phyloP scores from a whole-genome alignment of 148 eudicot genomes.

The Spergularia bocconei region DNA sequence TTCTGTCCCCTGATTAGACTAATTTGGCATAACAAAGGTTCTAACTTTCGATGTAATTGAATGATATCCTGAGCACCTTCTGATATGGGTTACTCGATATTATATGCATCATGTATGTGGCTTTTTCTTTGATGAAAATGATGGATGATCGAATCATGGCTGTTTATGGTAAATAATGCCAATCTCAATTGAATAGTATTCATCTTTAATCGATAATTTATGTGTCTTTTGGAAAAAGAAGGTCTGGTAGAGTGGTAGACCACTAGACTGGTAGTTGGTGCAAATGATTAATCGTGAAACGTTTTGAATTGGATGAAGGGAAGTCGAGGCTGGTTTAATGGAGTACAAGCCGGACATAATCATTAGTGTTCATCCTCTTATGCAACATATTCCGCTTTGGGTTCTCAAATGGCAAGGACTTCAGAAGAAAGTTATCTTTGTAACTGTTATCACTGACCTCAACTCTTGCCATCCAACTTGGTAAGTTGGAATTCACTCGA shows the following conservation, averaged over 20 bases:
- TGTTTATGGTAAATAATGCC: conserved; percentile 12
- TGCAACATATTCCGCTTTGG: conserved; percentile 97
- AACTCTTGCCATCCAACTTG: conserved; percentile 94
- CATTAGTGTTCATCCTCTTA: conserved; percentile 93
- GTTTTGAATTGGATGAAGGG: conserved; percentile 48
- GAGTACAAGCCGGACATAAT: conserved; percentile 95
- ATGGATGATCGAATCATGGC: conserved; percentile 2
- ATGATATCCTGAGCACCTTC: conserved; percentile 1
- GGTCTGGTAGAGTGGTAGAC: too few species aligned
- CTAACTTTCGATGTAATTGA: neutral
- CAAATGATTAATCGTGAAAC: conserved; percentile 5
- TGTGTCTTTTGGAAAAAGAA: conserved; percentile 1
- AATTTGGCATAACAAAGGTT: neutral
- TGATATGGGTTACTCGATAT: neutral
- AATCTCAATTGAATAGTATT: neutral
- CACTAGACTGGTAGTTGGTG: neutral
- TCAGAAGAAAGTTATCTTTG: conserved; percentile 88
- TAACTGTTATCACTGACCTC: conserved; percentile 92
- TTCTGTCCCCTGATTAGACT: neutral
- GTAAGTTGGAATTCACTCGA: conserved; percentile 35
- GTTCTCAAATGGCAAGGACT: conserved; percentile 99
- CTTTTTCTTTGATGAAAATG: conserved; percentile 10
- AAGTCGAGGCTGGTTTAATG: conserved; percentile 96
- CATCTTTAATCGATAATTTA: neutral
- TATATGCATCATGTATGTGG: conserved; percentile 2